A percentile compares a stretch with the other conserved stretches of the same genome.
Conservation (phyloP, 495 filamentous ascomycete species). For the Xylaria cubensis region DNA sequence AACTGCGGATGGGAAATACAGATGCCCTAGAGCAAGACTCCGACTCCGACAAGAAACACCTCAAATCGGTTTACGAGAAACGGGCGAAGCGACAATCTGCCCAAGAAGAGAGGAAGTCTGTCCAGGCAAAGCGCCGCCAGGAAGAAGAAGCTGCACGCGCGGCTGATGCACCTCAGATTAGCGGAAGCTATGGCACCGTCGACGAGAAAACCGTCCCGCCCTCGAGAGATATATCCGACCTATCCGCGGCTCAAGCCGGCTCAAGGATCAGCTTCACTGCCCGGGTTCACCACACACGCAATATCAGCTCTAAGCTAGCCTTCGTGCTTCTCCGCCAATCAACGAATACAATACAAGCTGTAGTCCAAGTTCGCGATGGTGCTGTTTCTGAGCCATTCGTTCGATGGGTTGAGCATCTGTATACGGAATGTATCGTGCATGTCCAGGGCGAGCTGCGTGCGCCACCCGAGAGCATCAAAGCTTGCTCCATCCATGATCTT, state of each 20-base stretch:
- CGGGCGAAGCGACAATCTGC: slow-evolving; percentile 55
- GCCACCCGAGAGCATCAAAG: slow-evolving; percentile 77
- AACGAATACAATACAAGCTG: slow-evolving; percentile 81
- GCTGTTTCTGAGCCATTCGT: slow-evolving; percentile 80
- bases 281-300: slow-evolving; percentile 82
- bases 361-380: slow-evolving; percentile 64
- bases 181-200: slow-evolving; percentile 64
- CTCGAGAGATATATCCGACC: slow-evolving; percentile 31
- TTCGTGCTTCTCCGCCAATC: slow-evolving; percentile 89
- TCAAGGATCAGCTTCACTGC: slow-evolving; percentile 79
- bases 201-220: slow-evolving; percentile 41
- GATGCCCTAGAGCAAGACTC: slow-evolving; percentile 50
- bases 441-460: slow-evolving; percentile 78
- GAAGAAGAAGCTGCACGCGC: slow-evolving; percentile 51
- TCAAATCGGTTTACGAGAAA: slow-evolving; percentile 54
- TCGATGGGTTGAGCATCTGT: slow-evolving; percentile 82
- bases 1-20: slow-evolving; percentile 54
- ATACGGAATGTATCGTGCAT: slow-evolving; percentile 79
- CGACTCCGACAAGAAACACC: slow-evolving; percentile 59
- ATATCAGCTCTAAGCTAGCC: slow-evolving; percentile 84
- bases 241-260: slow-evolving; percentile 53
- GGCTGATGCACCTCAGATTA: slow-evolving; percentile 61
- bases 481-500: slow-evolving; percentile 74
- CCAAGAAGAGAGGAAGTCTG: slow-evolving; percentile 60
- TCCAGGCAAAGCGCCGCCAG: slow-evolving; percentile 54